Base-by-base conservation (phyloP, 306 rosid genomes). In the Rosa rugosa region DNA sequence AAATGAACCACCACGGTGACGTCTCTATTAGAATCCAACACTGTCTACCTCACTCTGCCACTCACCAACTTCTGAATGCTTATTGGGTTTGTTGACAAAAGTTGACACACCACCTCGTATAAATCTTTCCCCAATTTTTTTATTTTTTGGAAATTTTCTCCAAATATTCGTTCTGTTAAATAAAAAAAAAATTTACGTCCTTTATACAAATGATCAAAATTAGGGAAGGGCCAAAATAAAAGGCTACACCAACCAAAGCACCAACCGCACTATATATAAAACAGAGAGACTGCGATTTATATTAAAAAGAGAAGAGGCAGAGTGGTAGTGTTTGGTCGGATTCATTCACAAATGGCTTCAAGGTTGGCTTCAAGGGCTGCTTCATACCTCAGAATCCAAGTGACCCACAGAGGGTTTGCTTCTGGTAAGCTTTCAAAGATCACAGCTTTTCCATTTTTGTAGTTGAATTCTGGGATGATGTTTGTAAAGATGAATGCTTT, bases 381-480 rank as follows among this genome's bases (percentile, higher is more conserved):
- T 64, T 94, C 96, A 0, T 83, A 75, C 80, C 94, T 94, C 49
- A 88, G 88, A 89, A 77, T 94, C 86, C 87, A 95, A 10, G 79
- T 87, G 1, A 77, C 72, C 78, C 80, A 83, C 41, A 84, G 98
- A 84, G 86, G 79, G 56, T 92, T 90, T 71, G 87, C 97, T 31
- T 89, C 79, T 73, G 93, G 98, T 91, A 72, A 23, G 53, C 42
- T 11, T 1, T 5, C 20, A 44, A 47, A 79, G 42, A 41, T 46
- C 4, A 5, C 69, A 62, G 22, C 31, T 67, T 67, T 50, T 46
- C 31, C 31, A 20, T 59, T 53, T 5, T 62, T 51, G 2, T 22
- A 20, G 5, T 25, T 63, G 0, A 75, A 2, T 45, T 42, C 1
- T 9, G 31, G 8, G 18, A 2, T 46, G 53, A 65, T 74, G 67